A percentile compares a stretch with the other conserved stretches of the same genome.
Conservation (phyloP, 768 basidiomycete species). For the Dentipellis fragilis region DNA sequence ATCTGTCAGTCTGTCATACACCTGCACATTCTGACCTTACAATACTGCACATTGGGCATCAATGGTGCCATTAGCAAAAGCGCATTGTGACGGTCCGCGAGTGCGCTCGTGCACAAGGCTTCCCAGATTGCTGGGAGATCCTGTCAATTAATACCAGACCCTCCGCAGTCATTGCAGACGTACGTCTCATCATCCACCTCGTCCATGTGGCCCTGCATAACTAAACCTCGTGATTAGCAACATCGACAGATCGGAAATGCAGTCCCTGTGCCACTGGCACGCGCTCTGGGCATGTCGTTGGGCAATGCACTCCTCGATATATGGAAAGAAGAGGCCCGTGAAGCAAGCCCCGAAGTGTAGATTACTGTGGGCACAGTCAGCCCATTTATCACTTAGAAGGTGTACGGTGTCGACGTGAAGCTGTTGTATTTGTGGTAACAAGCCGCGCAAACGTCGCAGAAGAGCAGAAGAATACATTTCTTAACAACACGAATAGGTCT, state of each 20-base stretch:
- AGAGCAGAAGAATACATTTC: too few species aligned
- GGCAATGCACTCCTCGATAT: conserved; percentile 33
- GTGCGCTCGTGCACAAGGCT: conserved; percentile 63
- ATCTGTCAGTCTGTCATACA: background rate
- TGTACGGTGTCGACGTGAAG: too few species aligned
- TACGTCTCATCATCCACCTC: conserved; percentile 23
- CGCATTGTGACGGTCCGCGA: conserved; percentile 35
- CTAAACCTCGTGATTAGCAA: conserved; percentile 35
- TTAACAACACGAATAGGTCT: too few species aligned
- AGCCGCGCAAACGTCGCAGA: too few species aligned
- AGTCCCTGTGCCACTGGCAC: conserved; percentile 61
- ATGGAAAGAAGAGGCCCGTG: conserved; percentile 6
- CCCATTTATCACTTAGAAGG: too few species aligned
- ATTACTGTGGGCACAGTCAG: too few species aligned
- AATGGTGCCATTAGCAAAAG: conserved; percentile 42
- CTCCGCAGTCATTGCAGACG: conserved; percentile 35
- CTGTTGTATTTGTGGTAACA: too few species aligned
- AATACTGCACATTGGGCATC: too few species aligned
- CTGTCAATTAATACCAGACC: conserved; percentile 31
- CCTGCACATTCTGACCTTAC: background rate
- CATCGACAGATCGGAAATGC: conserved; percentile 74
- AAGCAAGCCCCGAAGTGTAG: background rate
- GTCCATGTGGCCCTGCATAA: background rate
- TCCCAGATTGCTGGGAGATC: conserved; percentile 64
- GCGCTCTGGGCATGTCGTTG: conserved; percentile 44